phyloP scores from a whole-genome alignment of 2,329 filamentous ascomycete genomes.

The Fusarium duplospermum region DNA sequence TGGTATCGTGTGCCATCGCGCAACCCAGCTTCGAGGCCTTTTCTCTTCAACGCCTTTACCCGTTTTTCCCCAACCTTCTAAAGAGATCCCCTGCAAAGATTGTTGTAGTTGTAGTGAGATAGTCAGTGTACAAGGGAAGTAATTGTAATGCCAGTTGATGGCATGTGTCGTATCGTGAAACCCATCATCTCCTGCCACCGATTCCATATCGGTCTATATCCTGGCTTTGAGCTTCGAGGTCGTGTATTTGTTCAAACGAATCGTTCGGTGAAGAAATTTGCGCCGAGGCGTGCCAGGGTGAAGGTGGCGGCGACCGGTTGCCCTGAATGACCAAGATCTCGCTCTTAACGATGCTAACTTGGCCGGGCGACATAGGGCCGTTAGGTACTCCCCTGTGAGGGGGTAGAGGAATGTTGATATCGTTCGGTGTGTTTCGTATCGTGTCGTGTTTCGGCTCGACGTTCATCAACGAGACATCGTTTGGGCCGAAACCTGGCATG shows the following conservation, averaged over 20 bases:
- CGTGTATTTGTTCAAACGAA: conserved; percentile 46
- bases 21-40: not conserved
- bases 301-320: conserved; percentile 37
- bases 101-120: not conserved
- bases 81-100: not conserved
- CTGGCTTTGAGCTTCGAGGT: conserved; percentile 49
- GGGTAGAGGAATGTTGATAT: conserved; percentile 34
- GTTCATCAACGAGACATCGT: conserved; percentile 52
- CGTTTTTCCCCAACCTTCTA: not conserved
- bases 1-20: conserved; percentile 3
- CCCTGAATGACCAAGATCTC: conserved; percentile 53
- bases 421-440: conserved; percentile 8
- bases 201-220: conserved; percentile 37
- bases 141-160: not conserved
- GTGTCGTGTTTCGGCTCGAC: conserved; percentile 34
- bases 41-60: conserved; percentile 11
- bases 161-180: conserved; percentile 12
- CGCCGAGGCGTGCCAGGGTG: conserved; percentile 34
- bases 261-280: conserved; percentile 29
- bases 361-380: conserved; percentile 23
- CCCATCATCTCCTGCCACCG: conserved; percentile 11
- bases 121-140: conserved; percentile 4
- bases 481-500: conserved; percentile 46
- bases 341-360: conserved; percentile 45
- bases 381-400: conserved; percentile 33